These are phyloP conservation scores for Aspergillus bridgeri DNA, from an alignment of 495 filamentous ascomycete genomes.

Conservation along the genomic window DNA sequence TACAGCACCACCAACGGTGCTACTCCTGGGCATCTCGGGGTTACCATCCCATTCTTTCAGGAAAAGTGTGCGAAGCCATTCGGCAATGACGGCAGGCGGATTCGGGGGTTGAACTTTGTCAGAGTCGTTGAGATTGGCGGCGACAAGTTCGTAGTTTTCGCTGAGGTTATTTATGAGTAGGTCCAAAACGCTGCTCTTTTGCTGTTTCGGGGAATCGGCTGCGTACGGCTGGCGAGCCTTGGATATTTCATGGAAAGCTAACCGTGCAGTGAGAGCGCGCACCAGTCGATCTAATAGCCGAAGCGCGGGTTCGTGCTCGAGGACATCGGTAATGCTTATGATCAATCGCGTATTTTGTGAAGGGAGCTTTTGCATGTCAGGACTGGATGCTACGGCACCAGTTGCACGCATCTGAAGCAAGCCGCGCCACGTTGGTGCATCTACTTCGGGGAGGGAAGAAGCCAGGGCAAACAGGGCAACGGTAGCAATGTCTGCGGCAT, in stretches of 20 bases:
- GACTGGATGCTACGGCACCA: slow-evolving; percentile 49
- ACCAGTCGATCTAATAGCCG: slow-evolving; percentile 54
- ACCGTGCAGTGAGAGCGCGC: slow-evolving; percentile 49
- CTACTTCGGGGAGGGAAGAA: slow-evolving; percentile 46
- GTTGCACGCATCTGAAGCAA: slow-evolving; percentile 50
- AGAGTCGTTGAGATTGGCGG: slow-evolving; percentile 31
- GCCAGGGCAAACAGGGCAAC: slow-evolving; percentile 56
- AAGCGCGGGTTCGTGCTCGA: slow-evolving; percentile 60
- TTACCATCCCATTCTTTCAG: slow-evolving; percentile 75
- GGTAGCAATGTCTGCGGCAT: slow-evolving; percentile 55
- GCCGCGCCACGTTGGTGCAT: slow-evolving; percentile 45
- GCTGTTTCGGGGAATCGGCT: slow-evolving; percentile 30
- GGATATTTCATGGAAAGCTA: slow-evolving; percentile 50
- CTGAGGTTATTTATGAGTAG: slow-evolving; percentile 39
- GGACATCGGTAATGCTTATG: slow-evolving; percentile 44
- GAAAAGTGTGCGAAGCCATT: slow-evolving; percentile 75
- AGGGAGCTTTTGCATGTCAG: slow-evolving; percentile 38
- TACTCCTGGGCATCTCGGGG: slow-evolving; percentile 61
- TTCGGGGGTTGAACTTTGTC: slow-evolving; percentile 30
- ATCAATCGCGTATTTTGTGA: slow-evolving; percentile 26
- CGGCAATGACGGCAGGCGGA: slow-evolving; percentile 57
- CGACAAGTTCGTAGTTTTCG: slow-evolving; percentile 25
- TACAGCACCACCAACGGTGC: slow-evolving; percentile 68
- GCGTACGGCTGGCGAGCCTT: slow-evolving; percentile 39
- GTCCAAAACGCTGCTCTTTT: slow-evolving; percentile 34